Base-by-base conservation (phyloP, 805 yeast genomes). In the Metschnikowia aberdeeniae region DNA sequence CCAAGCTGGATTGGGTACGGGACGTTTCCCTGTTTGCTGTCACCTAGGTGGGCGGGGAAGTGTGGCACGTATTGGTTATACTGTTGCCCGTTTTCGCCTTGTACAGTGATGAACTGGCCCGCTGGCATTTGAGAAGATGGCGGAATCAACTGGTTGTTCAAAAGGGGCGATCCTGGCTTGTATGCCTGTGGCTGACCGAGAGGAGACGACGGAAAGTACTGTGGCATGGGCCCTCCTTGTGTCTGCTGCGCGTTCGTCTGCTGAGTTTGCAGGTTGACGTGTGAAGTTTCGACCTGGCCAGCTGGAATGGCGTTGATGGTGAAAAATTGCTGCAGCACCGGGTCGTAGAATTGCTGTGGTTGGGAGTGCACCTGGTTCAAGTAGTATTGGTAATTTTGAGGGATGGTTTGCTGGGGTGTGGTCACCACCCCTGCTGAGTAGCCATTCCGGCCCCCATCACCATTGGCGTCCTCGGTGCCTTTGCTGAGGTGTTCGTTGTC, bases 281-380 rank as follows among this genome's bases (percentile, higher is more conserved):
- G 70, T 9, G 60, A 59, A 8, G 44, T 45, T 31, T 57, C 60
- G 29, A 51, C 51, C 36, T 58, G 61, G 32, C 49, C 56, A 4
- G 64, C 66, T n/a, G 62, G 55, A 26, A 58, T 55, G 12, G 73
- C 73, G 24, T 68, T 63, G 34, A 70, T 57, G 10, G 70, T 70
- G 47, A 59, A 70, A 45, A 65, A 70, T 47, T 69, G 75, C 53
- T 70, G 75, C 57, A 66, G 72, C 6, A 68, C 67, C 1, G 75
- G 75, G 46, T 70, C 75, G 51, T 68, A 71, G 45, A 66, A 68
- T 47, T 66, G 73, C 49, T 68, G 75, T 5, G 69, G 64, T 46
- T 61, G 71, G 47, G 49, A 64, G 32, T 56, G 49, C 8, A 49
- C 53, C 44, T 53, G 59, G 41, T 56, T 45, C 29, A 59, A 44